These are phyloP conservation scores for Euphorbia schlechtendalii DNA, from an alignment of 441 rosid genomes.

Conservation along the genomic window DNA sequence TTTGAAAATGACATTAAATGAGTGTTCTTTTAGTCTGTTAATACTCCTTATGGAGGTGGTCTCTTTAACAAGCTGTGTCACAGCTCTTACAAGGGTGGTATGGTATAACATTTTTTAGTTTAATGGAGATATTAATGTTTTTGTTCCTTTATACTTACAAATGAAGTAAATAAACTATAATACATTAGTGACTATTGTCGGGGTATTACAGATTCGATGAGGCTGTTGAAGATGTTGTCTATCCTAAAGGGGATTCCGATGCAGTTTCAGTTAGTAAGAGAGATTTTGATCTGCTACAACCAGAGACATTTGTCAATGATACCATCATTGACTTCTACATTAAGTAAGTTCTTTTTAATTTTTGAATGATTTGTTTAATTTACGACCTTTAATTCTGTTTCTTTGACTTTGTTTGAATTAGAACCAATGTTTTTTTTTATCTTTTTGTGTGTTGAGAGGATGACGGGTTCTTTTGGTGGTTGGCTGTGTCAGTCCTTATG, in stretches of 20 bases:
- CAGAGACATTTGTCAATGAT: slow-evolving; percentile 81
- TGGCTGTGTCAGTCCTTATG: background rate
- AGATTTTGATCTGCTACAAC: slow-evolving; percentile 77
- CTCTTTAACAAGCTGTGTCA: background rate
- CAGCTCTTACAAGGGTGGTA: background rate
- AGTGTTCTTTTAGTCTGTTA: background rate
- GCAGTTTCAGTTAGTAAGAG: slow-evolving; percentile 65
- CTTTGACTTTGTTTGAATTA: background rate
- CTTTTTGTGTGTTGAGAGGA: background rate
- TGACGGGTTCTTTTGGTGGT: background rate
- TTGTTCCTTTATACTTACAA: background rate
- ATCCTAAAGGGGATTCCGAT: slow-evolving; percentile 86
- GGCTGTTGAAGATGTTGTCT: slow-evolving; percentile 70
- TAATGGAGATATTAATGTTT: slow-evolving; percentile 1
- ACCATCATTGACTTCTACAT: slow-evolving; percentile 93
- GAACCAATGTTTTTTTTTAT: background rate
- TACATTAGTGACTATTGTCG: slow-evolving; percentile 20
- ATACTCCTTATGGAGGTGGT: background rate
- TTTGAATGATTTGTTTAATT: too few relatives aligned
- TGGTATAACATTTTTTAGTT: background rate
- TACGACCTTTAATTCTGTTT: too few relatives aligned
- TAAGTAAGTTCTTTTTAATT: slow-evolving; percentile 31
- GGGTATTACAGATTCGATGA: slow-evolving; percentile 65
- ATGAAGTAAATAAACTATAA: background rate
- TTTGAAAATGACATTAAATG: background rate